Conservation (phyloP, 176 grass and related monocot genomes). For the Thinopyrum elongatum region DNA sequence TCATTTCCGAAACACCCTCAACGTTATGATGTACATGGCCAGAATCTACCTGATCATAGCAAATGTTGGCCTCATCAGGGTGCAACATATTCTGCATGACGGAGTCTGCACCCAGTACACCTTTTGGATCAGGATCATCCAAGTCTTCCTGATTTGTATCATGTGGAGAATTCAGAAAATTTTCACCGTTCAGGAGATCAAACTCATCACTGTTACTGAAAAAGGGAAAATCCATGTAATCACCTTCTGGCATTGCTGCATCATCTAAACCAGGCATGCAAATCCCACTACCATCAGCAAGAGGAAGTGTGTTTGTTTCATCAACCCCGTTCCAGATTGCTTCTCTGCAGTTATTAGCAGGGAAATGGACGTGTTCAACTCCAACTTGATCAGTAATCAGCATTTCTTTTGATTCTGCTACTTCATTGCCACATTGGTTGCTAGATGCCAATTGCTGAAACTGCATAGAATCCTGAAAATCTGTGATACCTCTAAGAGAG, state of each 20-base stretch:
- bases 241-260: slow-evolving; percentile 37
- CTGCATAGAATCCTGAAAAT: slow-evolving; percentile 44
- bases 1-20: slow-evolving; percentile 34
- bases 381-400: slow-evolving; percentile 33
- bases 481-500: slow-evolving; percentile 40
- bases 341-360: slow-evolving; percentile 16
- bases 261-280: slow-evolving; percentile 44
- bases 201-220: slow-evolving; percentile 55
- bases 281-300: slow-evolving; percentile 39
- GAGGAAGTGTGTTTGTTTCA: slow-evolving; percentile 18
- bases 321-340: slow-evolving; percentile 39
- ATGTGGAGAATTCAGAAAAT: slow-evolving; percentile 59
- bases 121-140: slow-evolving; percentile 34
- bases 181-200: slow-evolving; percentile 58
- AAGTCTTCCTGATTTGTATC: slow-evolving; percentile 46
- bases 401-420: slow-evolving; percentile 37
- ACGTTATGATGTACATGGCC: slow-evolving; percentile 21
- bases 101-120: slow-evolving; percentile 10
- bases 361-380: slow-evolving; percentile 33
- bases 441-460: slow-evolving; percentile 41
- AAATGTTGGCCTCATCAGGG: slow-evolving; percentile 33
- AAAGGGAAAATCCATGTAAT: slow-evolving; percentile 67
- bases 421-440: slow-evolving; percentile 39
- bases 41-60: slow-evolving; percentile 42
- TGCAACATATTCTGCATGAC: slow-evolving; percentile 29